These are phyloP conservation scores for Ogataea hybrid DNA, from an alignment of 1,139 yeast genomes.

Conservation along the genomic window DNA sequence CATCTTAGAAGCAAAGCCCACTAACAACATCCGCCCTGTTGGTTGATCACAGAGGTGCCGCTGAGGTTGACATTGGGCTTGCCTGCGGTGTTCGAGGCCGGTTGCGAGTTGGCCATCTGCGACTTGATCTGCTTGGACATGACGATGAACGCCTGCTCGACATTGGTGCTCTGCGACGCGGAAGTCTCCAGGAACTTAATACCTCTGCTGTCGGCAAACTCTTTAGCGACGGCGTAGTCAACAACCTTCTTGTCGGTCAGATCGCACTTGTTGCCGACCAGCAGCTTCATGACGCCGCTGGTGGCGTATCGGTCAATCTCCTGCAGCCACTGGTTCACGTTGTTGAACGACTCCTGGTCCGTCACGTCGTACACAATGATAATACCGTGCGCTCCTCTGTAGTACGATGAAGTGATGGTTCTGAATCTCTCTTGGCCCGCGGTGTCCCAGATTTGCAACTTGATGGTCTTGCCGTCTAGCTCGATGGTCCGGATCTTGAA, in stretches of 20 bases:
- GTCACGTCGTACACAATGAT: slow-evolving; percentile 98
- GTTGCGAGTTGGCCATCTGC: slow-evolving; percentile 72
- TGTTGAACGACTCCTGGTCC: slow-evolving; percentile 95
- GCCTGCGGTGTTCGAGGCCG: slow-evolving; percentile 47
- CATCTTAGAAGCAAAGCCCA: slow-evolving; percentile 2
- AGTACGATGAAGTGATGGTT: slow-evolving; percentile 95
- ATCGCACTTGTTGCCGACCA: slow-evolving; percentile 97
- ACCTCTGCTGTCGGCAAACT: slow-evolving; percentile 94
- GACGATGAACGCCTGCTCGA: slow-evolving; percentile 96
- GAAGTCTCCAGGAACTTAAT: slow-evolving; percentile 97
- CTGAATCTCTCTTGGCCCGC: slow-evolving; percentile 99
- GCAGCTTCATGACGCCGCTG: slow-evolving; percentile 92
- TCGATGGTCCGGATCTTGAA: slow-evolving; percentile 97
- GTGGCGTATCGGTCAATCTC: slow-evolving; percentile 98
- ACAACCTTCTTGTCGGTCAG: slow-evolving; percentile 92
- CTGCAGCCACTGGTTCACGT: slow-evolving; percentile 98
- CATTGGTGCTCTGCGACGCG: slow-evolving; percentile 93
- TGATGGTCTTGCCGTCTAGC: slow-evolving; percentile 94
- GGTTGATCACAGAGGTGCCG: slow-evolving; percentile 80
- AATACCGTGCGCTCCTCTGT: slow-evolving; percentile 98
- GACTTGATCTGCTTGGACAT: slow-evolving; percentile 99
- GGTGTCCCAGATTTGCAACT: slow-evolving; percentile 98
- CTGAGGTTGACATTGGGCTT: slow-evolving; percentile 81
- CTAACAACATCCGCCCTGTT: slow-evolving; percentile 77
- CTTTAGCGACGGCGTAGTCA: slow-evolving; percentile 95